phyloP scores from a whole-genome alignment of 2,329 filamentous ascomycete species.

The Cryphonectria radicalis region DNA sequence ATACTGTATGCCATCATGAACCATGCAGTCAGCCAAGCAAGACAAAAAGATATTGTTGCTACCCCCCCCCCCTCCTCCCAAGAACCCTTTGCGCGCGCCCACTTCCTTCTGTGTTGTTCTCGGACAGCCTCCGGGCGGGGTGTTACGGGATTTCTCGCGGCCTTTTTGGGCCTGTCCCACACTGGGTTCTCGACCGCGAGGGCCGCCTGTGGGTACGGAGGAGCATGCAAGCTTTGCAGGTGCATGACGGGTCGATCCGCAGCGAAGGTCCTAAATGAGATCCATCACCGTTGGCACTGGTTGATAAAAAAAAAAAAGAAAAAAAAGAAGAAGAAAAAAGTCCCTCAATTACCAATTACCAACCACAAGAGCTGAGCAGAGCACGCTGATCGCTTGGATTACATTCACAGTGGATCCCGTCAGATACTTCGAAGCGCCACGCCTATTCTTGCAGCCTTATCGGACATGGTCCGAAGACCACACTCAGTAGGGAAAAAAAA shows the following conservation, averaged over 20 bases:
- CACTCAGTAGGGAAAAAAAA: neutral
- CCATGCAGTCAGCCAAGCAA: neutral
- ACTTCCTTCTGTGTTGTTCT: neutral
- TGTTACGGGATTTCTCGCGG: slow-evolving; percentile 8
- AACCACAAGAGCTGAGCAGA: neutral
- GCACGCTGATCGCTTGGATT: neutral
- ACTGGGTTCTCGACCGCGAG: slow-evolving; percentile 6
- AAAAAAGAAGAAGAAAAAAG: neutral
- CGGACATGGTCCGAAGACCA: slow-evolving; percentile 21
- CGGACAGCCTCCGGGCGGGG: slow-evolving; percentile 10
- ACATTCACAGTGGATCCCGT: slow-evolving; percentile 9
- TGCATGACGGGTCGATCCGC: slow-evolving; percentile 5
- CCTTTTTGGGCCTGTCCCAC: neutral
- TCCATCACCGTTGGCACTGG: neutral
- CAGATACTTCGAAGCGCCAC: slow-evolving; percentile 9
- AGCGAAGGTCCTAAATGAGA: neutral
- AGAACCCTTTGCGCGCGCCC: neutral
- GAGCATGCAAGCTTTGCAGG: slow-evolving; percentile 1
- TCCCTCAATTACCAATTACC: slow-evolving; percentile 3
- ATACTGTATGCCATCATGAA: neutral
- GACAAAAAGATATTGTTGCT: neutral
- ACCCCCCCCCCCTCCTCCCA: too few relatives aligned
- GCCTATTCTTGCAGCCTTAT: slow-evolving; percentile 17
- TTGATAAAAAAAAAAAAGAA: too few relatives aligned
- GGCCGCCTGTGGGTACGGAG: neutral